phyloP scores from a whole-genome alignment of 768 basidiomycete species.

The Pulveroboletus ravenelii region DNA sequence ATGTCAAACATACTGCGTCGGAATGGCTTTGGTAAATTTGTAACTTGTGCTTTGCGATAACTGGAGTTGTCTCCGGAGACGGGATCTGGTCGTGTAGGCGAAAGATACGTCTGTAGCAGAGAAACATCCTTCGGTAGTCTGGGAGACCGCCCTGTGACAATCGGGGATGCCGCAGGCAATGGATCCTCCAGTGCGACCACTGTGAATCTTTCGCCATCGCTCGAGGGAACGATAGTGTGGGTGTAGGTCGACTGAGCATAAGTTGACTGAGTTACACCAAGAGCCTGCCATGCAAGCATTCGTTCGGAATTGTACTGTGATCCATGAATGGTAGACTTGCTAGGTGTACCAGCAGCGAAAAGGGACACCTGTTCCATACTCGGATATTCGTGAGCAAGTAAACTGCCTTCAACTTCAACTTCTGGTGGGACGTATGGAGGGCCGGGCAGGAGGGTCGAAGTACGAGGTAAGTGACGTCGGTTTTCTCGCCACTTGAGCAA shows the following conservation, averaged over 20 bases:
- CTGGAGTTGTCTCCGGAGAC: background rate
- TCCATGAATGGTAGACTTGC: slow-evolving; percentile 29
- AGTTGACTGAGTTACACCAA: background rate
- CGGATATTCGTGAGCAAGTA: slow-evolving; percentile 11
- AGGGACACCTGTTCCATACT: slow-evolving; percentile 29
- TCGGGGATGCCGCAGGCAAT: slow-evolving; percentile 10
- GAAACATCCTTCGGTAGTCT: background rate
- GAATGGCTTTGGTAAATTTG: slow-evolving; percentile 11
- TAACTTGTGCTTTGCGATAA: background rate
- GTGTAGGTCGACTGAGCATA: slow-evolving; percentile 1
- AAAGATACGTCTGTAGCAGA: slow-evolving; percentile 3
- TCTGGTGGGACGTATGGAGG: slow-evolving; percentile 25
- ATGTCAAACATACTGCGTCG: slow-evolving; percentile 22
- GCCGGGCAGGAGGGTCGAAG: slow-evolving; percentile 21
- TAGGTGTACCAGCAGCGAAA: slow-evolving; percentile 23
- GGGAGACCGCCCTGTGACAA: background rate
- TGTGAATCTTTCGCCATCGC: slow-evolving; percentile 22
- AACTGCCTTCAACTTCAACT: slow-evolving; percentile 11
- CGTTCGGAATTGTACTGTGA: slow-evolving; percentile 20
- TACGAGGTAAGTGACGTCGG: slow-evolving; percentile 2
- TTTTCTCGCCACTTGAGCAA: slow-evolving; percentile 13
- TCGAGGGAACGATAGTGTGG: slow-evolving; percentile 18
- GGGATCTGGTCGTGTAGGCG: background rate
- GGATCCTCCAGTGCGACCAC: slow-evolving; percentile 24
- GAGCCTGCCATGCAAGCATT: slow-evolving; percentile 7